These are phyloP conservation scores for Rutstroemia sydowiana DNA, from an alignment of 2,329 filamentous ascomycete genomes.

Conservation along the genomic window DNA sequence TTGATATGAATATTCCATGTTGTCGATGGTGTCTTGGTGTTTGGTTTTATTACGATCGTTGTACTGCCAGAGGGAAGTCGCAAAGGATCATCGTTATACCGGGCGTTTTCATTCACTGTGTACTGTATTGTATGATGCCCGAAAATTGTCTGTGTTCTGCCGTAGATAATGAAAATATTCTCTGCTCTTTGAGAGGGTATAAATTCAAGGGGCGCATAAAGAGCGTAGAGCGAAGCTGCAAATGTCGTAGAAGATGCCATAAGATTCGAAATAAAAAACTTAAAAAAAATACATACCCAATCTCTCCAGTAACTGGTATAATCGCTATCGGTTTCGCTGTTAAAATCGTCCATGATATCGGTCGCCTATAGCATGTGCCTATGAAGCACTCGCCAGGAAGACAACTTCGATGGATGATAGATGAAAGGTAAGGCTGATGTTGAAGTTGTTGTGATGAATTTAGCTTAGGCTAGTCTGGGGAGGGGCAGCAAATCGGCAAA, in stretches of 20 bases:
- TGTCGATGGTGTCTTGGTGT: not conserved
- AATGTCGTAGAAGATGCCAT: not conserved
- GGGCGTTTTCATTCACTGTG: not conserved
- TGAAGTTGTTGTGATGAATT: slow-evolving; percentile 6
- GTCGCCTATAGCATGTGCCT: slow-evolving; percentile 25
- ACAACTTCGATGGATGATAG: slow-evolving; percentile 5
- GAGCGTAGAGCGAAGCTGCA: not conserved
- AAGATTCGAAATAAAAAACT: slow-evolving; percentile 14
- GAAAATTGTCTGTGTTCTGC: not conserved
- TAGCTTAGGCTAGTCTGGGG: slow-evolving; percentile 4
- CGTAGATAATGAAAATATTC: not conserved
- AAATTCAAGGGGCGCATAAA: not conserved
- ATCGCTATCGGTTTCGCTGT: slow-evolving; percentile 95
- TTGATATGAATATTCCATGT: too few relatives aligned
- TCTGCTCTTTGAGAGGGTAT: not conserved
- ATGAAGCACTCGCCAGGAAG: slow-evolving; percentile 23
- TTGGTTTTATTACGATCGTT: not conserved
- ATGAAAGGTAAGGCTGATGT: slow-evolving; percentile 2
- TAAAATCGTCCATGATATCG: slow-evolving; percentile 82
- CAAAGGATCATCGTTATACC: not conserved
- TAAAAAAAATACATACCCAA: slow-evolving; percentile 64
- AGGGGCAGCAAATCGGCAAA: slow-evolving; percentile 6
- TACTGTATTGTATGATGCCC: not conserved
- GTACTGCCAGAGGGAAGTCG: not conserved
- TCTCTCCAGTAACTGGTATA: slow-evolving; percentile 99